Percentiles rank a stretch among this genome's conserved stretches.
These are phyloP conservation scores for Emydomyces testavorans DNA, from an alignment of 2,329 filamentous ascomycete species.

Conservation along the genomic window DNA sequence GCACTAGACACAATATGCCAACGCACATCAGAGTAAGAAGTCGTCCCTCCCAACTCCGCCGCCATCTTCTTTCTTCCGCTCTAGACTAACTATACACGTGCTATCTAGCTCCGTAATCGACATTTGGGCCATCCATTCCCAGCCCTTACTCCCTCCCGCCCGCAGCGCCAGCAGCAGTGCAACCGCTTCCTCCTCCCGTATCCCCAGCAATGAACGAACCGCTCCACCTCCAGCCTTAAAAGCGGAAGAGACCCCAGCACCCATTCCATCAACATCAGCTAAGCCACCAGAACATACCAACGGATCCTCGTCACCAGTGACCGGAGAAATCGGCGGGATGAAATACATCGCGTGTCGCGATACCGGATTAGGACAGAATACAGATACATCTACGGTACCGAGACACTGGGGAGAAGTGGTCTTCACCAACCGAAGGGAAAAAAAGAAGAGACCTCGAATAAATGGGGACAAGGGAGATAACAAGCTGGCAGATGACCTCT, in stretches of 20 bases:
- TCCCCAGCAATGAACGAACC: conserved; percentile 13
- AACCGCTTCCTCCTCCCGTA: conserved; percentile 21
- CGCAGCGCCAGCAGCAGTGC: conserved; percentile 16
- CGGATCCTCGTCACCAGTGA: conserved; percentile 13
- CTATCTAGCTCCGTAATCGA: conserved; percentile 32
- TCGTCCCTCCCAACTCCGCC: background rate
- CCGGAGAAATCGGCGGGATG: conserved; percentile 15
- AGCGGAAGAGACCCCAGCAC: background rate
- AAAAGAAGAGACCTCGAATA: conserved; percentile 18
- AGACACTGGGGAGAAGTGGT: conserved; percentile 38
- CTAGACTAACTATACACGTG: background rate
- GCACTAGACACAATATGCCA: conserved; percentile 38
- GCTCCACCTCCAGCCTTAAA: conserved; percentile 1
- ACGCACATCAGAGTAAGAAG: conserved; percentile 36
- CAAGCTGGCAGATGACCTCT: conserved; percentile 26
- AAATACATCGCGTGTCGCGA: conserved; percentile 15
- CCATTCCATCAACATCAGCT: background rate
- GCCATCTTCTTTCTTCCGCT: background rate
- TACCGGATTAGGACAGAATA: background rate
- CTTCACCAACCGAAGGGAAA: conserved; percentile 29
- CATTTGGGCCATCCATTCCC: conserved; percentile 36
- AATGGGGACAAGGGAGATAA: background rate
- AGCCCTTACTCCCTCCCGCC: conserved; percentile 32
- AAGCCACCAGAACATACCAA: conserved; percentile 11
- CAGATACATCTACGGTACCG: conserved; percentile 21